Conservation (phyloP, 2,329 filamentous ascomycete genomes). For the Aspergillus sp. region DNA sequence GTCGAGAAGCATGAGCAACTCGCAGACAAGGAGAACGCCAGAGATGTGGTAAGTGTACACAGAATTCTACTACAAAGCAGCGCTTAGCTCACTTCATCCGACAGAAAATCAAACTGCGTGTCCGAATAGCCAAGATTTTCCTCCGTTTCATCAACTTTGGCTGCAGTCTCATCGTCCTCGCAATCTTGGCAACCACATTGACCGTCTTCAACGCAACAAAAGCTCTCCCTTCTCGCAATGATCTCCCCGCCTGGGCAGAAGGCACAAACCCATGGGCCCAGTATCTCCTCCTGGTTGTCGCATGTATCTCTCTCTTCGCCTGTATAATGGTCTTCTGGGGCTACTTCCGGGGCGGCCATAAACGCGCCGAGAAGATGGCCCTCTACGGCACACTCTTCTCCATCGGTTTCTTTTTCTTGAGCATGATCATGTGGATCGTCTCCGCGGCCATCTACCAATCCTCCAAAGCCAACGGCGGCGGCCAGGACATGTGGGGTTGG, state of each 20-base stretch:
- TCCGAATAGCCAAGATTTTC: conserved; percentile 88
- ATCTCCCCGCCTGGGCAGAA: conserved; percentile 74
- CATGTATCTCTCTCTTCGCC: conserved; percentile 72
- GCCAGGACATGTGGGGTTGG: conserved; percentile 97
- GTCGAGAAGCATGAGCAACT: conserved; percentile 75
- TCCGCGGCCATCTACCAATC: conserved; percentile 79
- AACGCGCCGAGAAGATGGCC: conserved; percentile 81
- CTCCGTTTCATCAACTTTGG: conserved; percentile 95
- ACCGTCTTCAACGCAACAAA: conserved; percentile 88
- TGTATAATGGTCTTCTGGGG: conserved; percentile 74
- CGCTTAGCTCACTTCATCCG: conserved; percentile 23
- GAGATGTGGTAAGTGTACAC: conserved; percentile 66
- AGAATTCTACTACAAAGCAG: neutral
- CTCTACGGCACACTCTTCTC: conserved; percentile 95
- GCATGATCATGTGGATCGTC: conserved; percentile 84
- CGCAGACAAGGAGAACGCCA: conserved; percentile 80
- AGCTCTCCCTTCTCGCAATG: conserved; percentile 65
- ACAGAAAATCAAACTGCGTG: conserved; percentile 85
- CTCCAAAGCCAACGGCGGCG: conserved; percentile 62
- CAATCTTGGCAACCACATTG: conserved; percentile 83
- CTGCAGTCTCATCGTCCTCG: conserved; percentile 88
- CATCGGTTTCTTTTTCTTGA: conserved; percentile 88
- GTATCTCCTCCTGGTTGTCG: conserved; percentile 69
- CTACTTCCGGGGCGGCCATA: conserved; percentile 84
- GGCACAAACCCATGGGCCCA: conserved; percentile 84